Conservation (phyloP, 23 red algal genomes). For the Cyanidium caldarium region DNA sequence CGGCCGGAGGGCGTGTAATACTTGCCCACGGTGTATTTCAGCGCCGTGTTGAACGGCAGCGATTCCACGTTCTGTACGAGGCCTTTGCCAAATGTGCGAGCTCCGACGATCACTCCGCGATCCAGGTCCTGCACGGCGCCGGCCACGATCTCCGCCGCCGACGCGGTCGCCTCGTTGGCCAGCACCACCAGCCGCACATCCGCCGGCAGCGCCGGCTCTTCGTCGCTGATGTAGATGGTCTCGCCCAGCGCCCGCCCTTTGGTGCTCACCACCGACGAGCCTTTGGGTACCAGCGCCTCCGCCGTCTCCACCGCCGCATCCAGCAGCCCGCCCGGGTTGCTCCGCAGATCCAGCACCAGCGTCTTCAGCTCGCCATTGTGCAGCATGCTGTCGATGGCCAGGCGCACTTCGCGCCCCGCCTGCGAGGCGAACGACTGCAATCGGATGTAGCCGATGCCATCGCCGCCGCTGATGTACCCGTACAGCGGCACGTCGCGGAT, state of each 20-base stretch:
- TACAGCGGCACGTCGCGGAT: constrained; percentile 73
- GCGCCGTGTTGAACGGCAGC: constrained; percentile 72
- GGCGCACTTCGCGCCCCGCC: constrained; percentile 37
- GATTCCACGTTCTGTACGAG: constrained; percentile 84
- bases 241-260: constrained; percentile 51
- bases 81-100: constrained; percentile 85
- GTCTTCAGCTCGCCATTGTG: constrained; percentile 14
- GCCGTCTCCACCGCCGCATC: constrained; percentile 67
- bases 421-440: constrained; percentile 80
- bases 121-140: constrained; percentile 93
- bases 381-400: constrained; percentile 20
- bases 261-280: constrained; percentile 46
- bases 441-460: constrained; percentile 63
- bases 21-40: constrained; percentile 87
- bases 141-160: constrained; percentile 82
- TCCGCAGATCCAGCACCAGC: constrained; percentile 77
- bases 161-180: constrained; percentile 67
- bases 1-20: constrained; percentile 98
- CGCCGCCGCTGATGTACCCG: constrained; percentile 32
- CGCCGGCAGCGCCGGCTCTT: constrained; percentile 17
- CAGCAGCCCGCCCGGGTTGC: constrained; percentile 82
- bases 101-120: constrained; percentile 53
- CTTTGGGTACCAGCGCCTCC: constrained; percentile 75
- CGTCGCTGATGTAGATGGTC: constrained; percentile 24
- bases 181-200: constrained; percentile 50